A percentile compares a stretch with the other conserved stretches of the same genome.
Conservation (phyloP, 805 yeast species). For the Tanozyma kutaoensis region DNA sequence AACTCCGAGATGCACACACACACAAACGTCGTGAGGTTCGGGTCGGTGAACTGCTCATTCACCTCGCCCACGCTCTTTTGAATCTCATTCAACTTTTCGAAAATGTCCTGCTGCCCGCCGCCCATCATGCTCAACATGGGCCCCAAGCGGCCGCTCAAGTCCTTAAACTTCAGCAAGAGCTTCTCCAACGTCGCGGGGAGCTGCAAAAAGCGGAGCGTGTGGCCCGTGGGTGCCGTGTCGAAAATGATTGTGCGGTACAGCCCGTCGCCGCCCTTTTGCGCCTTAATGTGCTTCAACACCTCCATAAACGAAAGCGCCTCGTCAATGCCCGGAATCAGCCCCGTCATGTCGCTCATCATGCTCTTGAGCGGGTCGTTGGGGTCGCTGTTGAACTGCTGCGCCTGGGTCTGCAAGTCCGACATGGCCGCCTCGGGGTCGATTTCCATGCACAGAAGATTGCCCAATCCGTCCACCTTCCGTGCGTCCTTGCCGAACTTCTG, state of each 20-base stretch:
- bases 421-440: conserved; percentile 92
- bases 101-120: conserved; percentile 60
- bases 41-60: conserved; percentile 89
- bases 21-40: conserved; percentile 88
- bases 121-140: conserved; percentile 76
- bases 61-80: conserved; percentile 77
- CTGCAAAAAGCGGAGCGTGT: conserved; percentile 87
- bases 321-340: conserved; percentile 95
- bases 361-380: conserved; percentile 52
- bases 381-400: conserved; percentile 38
- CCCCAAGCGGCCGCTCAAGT: conserved; percentile 75
- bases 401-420: conserved; percentile 64
- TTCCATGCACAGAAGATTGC: conserved; percentile 93
- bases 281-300: conserved; percentile 90
- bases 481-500: conserved; percentile 98
- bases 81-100: conserved; percentile 66
- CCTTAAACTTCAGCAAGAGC: conserved; percentile 75
- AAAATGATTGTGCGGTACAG: conserved; percentile 80
- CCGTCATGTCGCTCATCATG: conserved; percentile 82
- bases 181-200: conserved; percentile 88
- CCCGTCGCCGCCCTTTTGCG: conserved; percentile 31
- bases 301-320: conserved; percentile 98
- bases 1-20: conserved; percentile 98
- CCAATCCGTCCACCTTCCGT: conserved; percentile 77
- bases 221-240: conserved; percentile 99